Conservation (phyloP, 108 stramenopile species). For the Fragilariopsis cylindrus region DNA sequence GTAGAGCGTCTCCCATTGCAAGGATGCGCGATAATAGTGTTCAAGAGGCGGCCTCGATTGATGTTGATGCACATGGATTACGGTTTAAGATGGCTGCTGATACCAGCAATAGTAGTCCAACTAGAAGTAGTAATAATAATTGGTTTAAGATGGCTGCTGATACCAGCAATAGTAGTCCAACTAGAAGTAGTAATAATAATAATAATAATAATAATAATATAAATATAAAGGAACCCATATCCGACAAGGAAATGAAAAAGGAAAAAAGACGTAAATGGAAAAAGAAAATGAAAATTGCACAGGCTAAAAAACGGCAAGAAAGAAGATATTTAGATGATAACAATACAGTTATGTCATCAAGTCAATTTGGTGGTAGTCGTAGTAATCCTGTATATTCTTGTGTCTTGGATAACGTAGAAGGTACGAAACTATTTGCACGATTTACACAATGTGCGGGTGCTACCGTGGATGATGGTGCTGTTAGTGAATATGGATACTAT, state of each 20-base stretch:
- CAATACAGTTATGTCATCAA: neutral
- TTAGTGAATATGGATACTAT: neutral
- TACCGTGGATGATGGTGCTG: neutral
- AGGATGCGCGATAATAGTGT: conserved; percentile 1
- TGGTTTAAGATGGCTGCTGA: no score
- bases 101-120: no score
- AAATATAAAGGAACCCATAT: neutral
- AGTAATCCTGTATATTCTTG: neutral
- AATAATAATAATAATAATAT: no score
- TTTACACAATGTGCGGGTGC: conserved; percentile 11
- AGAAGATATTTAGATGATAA: conserved; percentile 11
- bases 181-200: no score
- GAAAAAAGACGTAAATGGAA: conserved; percentile 36
- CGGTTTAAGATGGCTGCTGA: no score
- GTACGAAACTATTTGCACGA: conserved; percentile 9
- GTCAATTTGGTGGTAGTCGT: neutral
- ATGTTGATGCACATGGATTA: neutral
- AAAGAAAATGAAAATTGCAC: conserved; percentile 27
- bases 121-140: no score
- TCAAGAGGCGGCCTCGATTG: neutral
- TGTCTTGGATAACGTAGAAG: conserved; percentile 16
- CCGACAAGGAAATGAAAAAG: conserved; percentile 28
- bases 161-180: no score
- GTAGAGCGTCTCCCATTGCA: conserved; percentile 9
- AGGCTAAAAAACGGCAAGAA: conserved; percentile 17